A percentile compares a stretch with the other conserved stretches of the same genome.
Conservation (phyloP, 1,284 basidiomycete species). For the Phellopilus nigrolimitatus region DNA sequence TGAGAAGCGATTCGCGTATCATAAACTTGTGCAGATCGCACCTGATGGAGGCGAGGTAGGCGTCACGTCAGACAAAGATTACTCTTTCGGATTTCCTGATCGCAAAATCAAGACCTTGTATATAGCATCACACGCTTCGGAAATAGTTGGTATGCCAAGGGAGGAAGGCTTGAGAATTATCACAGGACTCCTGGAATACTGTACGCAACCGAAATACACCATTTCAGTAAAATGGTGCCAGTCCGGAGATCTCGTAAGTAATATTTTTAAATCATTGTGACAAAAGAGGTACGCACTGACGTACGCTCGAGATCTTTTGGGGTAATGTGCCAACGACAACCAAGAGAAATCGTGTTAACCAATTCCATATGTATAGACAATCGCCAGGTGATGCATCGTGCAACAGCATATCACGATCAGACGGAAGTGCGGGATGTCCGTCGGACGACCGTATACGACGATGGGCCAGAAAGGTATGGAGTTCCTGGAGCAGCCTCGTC, state of each 20-base stretch:
- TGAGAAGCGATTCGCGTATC: slow-evolving; percentile 25
- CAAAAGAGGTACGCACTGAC: not conserved
- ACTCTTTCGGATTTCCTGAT: not conserved
- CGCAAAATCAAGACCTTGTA: slow-evolving; percentile 23
- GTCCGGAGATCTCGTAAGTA: slow-evolving; percentile 27
- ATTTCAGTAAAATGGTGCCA: slow-evolving; percentile 27
- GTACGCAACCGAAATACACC: slow-evolving; percentile 26
- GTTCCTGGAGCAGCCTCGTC: slow-evolving; percentile 12
- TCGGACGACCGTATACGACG: slow-evolving; percentile 24
- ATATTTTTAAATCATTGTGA: not conserved
- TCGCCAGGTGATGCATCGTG: slow-evolving; percentile 22
- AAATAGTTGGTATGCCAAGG: slow-evolving; percentile 24
- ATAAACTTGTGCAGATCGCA: slow-evolving; percentile 27
- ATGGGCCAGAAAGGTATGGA: slow-evolving; percentile 17
- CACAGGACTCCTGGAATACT: slow-evolving; percentile 26
- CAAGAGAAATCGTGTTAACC: not conserved
- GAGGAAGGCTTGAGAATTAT: slow-evolving; percentile 26
- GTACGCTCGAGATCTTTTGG: slow-evolving; percentile 16
- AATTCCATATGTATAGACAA: slow-evolving; percentile 18
- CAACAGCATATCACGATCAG: slow-evolving; percentile 22
- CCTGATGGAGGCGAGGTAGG: slow-evolving; percentile 23
- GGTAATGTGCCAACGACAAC: slow-evolving; percentile 6
- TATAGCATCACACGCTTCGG: slow-evolving; percentile 27
- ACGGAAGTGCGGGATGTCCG: slow-evolving; percentile 24
- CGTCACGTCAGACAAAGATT: not conserved